Evolutionary conservation across 805 yeast species (phyloP).

Genomic region (Wickerhamiella azymoides): DNA sequence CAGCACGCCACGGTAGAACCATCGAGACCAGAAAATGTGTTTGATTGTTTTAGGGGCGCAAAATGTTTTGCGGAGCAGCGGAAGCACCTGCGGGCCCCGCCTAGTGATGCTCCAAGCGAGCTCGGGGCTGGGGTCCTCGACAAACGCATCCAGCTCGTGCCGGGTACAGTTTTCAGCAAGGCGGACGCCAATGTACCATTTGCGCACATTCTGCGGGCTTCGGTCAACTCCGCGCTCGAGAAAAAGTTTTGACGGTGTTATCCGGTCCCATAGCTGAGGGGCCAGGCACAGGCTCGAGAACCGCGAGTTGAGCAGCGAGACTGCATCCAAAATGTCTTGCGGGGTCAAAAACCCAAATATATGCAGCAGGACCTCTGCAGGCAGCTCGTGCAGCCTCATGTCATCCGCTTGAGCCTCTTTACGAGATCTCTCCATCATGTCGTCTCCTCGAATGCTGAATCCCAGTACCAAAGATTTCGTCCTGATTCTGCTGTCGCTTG

Average conservation of each 20-base stretch:
- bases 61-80: not conserved
- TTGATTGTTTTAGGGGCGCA: not conserved
- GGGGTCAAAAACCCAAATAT: conserved; percentile 14
- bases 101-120: not conserved
- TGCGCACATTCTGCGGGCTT: not conserved
- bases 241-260: conserved; percentile 7
- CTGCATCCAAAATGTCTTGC: conserved; percentile 14
- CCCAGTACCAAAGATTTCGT: conserved; percentile 4
- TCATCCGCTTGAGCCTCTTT: too few species aligned
- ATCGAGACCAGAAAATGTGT: not conserved
- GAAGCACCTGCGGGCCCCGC: not conserved
- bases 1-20: not conserved
- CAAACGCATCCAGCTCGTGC: not conserved
- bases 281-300: conserved; percentile 16
- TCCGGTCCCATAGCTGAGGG: conserved; percentile 15
- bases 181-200: not conserved
- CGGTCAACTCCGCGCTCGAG: not conserved
- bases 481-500: conserved; percentile 6
- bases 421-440: not conserved
- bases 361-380: conserved; percentile 11
- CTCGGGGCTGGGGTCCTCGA: not conserved
- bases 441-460: not conserved
- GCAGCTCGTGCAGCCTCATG: conserved; percentile 6
- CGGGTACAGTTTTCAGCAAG: not conserved
- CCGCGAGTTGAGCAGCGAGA: conserved; percentile 13